Evolutionary conservation across 2,329 filamentous ascomycete genomes (phyloP).

Genomic region (Cladosporium sp.): DNA sequence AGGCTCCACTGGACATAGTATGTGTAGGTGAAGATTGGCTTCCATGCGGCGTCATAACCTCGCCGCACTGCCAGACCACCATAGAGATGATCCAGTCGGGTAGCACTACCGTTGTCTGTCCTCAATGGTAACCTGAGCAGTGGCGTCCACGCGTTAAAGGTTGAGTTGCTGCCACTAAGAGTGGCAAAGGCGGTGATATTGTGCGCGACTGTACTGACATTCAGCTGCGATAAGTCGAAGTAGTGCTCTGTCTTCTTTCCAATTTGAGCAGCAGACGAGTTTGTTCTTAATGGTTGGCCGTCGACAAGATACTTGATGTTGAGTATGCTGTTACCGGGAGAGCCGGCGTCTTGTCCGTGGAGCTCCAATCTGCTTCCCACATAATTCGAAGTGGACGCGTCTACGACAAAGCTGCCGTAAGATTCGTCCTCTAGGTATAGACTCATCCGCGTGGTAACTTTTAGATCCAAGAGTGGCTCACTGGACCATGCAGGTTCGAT

Average conservation of each 20-base stretch:
- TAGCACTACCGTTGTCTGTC: conserved; percentile 38
- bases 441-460: conserved; percentile 42
- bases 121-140: conserved; percentile 38
- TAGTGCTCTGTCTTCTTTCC: conserved; percentile 3
- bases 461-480: conserved; percentile 40
- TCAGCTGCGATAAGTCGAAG: neutral
- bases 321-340: neutral
- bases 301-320: conserved; percentile 17
- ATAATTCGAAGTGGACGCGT: conserved; percentile 38
- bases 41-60: conserved; percentile 28
- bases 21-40: conserved; percentile 41
- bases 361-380: conserved; percentile 26
- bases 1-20: conserved; percentile 41
- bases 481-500: conserved; percentile 34
- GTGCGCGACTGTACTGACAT: conserved; percentile 25
- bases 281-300: conserved; percentile 5
- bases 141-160: conserved; percentile 32
- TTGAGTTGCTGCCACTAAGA: conserved; percentile 27
- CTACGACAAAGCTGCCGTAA: conserved; percentile 37
- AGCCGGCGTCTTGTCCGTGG: neutral
- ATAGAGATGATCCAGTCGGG: conserved; percentile 43
- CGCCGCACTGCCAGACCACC: conserved; percentile 41
- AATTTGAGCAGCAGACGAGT: neutral
- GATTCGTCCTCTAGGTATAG: conserved; percentile 42
- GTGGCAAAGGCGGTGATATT: conserved; percentile 33